phyloP scores from a whole-genome alignment of 23 red algal species.

The Pyropia yezoensis region DNA sequence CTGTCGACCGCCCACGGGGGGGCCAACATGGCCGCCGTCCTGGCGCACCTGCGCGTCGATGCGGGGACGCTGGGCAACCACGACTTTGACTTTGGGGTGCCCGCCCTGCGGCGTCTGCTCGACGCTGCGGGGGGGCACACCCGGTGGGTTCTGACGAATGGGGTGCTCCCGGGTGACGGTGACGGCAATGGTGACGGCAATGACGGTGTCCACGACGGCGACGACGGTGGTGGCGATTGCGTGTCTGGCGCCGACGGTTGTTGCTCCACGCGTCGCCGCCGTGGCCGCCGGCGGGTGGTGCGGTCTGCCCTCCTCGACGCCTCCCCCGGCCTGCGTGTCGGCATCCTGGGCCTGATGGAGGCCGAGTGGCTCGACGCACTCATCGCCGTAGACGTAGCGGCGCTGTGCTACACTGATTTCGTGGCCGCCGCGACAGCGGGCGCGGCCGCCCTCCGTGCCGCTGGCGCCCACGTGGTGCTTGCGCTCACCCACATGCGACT shows the following conservation, averaged over 20 bases:
- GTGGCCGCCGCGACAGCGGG: slow-evolving; percentile 1
- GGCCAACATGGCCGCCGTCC: slow-evolving; percentile 33
- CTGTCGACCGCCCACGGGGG: slow-evolving; percentile 23
- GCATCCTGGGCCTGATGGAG: slow-evolving; percentile 39
- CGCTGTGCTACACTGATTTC: slow-evolving; percentile 13
- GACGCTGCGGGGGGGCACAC: too few relatives aligned
- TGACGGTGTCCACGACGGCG: too few relatives aligned
- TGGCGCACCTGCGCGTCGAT: slow-evolving; percentile 25
- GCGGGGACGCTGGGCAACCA: slow-evolving; percentile 36
- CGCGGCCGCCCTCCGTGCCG: not conserved
- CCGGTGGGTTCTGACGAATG: slow-evolving; percentile 18
- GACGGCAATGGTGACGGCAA: too few relatives aligned
- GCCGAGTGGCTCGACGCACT: slow-evolving; percentile 33
- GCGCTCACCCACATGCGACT: slow-evolving; percentile 67
- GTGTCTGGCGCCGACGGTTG: too few relatives aligned
- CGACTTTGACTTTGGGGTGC: slow-evolving; percentile 3
- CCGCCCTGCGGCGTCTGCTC: not conserved
- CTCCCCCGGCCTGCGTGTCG: slow-evolving; percentile 14
- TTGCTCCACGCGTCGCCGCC: too few relatives aligned
- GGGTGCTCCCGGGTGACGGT: too few relatives aligned
- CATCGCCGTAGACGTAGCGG: not conserved
- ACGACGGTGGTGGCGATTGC: too few relatives aligned
- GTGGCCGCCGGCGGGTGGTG: too few relatives aligned
- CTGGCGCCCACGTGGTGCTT: slow-evolving; percentile 27
- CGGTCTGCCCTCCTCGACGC: too few relatives aligned